A percentile compares a stretch with the other conserved stretches of the same genome.
Evolutionary conservation across 2,329 filamentous ascomycete species (phyloP).

Genomic region (Torrubiella hemipterigena): DNA sequence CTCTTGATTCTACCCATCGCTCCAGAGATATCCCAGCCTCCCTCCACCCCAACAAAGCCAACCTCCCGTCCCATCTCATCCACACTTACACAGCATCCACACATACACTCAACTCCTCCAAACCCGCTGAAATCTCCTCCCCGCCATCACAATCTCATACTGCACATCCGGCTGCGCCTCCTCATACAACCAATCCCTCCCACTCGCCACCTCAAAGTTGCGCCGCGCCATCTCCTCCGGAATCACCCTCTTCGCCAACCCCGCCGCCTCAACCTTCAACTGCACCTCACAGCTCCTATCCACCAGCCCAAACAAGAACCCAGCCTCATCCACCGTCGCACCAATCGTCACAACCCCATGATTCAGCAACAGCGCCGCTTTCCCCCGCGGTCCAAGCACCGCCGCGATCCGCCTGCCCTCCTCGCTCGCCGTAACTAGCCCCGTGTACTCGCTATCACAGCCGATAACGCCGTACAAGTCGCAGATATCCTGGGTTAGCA

Average conservation of each 20-base stretch:
- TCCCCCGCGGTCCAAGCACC: constrained; percentile 45
- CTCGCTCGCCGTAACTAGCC: constrained; percentile 44
- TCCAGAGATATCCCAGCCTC: too few relatives aligned
- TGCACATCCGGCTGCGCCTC: constrained; percentile 35
- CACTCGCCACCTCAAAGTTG: constrained; percentile 31
- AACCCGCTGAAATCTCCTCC: constrained; percentile 13
- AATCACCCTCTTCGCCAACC: constrained; percentile 27
- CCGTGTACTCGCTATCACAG: constrained; percentile 47
- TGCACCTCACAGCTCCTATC: constrained; percentile 60
- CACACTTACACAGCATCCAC: too few relatives aligned
- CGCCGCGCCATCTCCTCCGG: constrained; percentile 24
- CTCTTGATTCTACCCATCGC: too few relatives aligned
- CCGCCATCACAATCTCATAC: constrained; percentile 30
- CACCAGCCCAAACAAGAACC: constrained; percentile 56
- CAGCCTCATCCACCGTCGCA: constrained; percentile 60
- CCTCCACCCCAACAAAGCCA: too few relatives aligned
- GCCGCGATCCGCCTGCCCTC: constrained; percentile 54
- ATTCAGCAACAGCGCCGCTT: constrained; percentile 55
- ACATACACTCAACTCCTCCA: too few relatives aligned
- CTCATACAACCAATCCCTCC: constrained; percentile 30
- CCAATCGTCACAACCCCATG: constrained; percentile 64
- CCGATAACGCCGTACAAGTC: constrained; percentile 51
- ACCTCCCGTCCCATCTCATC: too few relatives aligned
- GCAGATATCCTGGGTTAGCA: constrained; percentile 58
- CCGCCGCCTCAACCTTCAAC: constrained; percentile 54